Base-by-base conservation (phyloP, 1,284 basidiomycete genomes). In the Ustilago vetiveriae region DNA sequence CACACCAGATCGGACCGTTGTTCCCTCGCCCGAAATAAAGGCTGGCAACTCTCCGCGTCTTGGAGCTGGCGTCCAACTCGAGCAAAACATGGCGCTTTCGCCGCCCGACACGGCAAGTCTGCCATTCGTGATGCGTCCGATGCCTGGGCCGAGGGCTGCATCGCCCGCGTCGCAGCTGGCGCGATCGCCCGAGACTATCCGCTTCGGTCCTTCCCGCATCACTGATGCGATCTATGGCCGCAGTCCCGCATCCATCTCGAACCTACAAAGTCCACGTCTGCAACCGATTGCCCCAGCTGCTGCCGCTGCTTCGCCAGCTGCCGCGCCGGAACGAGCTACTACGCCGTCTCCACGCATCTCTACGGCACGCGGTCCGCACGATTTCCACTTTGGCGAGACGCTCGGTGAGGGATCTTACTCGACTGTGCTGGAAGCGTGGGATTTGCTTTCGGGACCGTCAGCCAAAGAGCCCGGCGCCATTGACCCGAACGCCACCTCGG, bases 331-430 rank as follows among this genome's bases (percentile, higher is more conserved):
- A 1, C 55, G 55, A 17, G 23, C 62, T 22, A 45, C 36, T 4
- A 59, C 55, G 13, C 63, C 63, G 8, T 54, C 56, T 7, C 27
- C 47, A 6, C 58, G 54, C 4, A 42, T 38, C 21, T 37, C 54
- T 9, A 54, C 70, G 4, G 50, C 72, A 21, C 58, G 78, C 33
- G 62, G 70, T 10, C 74, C 74, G 9, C 44, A 68, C 36, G 80
- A 82, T 43, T 82, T 80, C 44, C 67, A 79, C 41, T 82, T 81
- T 52, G 80, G 80, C 40, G 79, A 81, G 11, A 70, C 77, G 16
- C 54, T 82, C 6, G 80, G 80, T 23, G 80, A 82, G 32, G 80
- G 80, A 11, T 81, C 79, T 0, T 82, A 81, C 44, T 81, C 79
- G 29, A 81, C 80, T 2, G 80, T 82, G 26, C 43, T 82, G 26